Evolutionary conservation across 176 grass and related monocot species (phyloP).

Genomic region (Oryza longistaminata): DNA sequence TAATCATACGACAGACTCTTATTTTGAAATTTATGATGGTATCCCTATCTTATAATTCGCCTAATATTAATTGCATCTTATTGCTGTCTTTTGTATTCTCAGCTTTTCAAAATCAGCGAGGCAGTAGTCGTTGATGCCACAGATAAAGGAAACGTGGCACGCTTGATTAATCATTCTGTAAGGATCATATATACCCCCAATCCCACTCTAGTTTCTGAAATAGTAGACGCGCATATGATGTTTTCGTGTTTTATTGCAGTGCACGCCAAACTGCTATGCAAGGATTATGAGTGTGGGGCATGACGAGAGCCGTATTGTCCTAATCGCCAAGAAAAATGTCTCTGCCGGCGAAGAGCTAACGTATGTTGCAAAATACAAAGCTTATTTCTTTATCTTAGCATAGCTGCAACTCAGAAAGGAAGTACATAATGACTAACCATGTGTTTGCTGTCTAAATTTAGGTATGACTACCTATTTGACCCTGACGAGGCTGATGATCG

Average conservation of each 20-base stretch:
- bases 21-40: constrained; percentile 24
- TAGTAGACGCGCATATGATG: constrained; percentile 1
- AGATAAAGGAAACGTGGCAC: constrained; percentile 91
- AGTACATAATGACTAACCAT: constrained; percentile 8
- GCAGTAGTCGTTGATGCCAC: constrained; percentile 99
- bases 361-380: constrained; percentile 43
- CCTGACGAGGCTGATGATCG: constrained; percentile 93
- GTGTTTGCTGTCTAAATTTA: constrained; percentile 40
- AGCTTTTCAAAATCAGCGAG: constrained; percentile 99
- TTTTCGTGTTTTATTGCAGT: constrained; percentile 50
- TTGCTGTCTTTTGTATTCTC: constrained; percentile 23
- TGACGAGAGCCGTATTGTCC: constrained; percentile 93
- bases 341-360: constrained; percentile 85
- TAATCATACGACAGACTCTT: constrained; percentile 1
- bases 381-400: constrained; percentile 14
- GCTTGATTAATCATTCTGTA: constrained; percentile 98
- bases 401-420: not conserved
- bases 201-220: constrained; percentile 11
- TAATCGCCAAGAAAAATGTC: constrained; percentile 95
- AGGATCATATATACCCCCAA: constrained; percentile 31
- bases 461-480: constrained; percentile 98
- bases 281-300: constrained; percentile 98
- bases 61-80: not conserved
- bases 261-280: constrained; percentile 96
- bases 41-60: constrained; percentile 22